Conservation (phyloP, 75 land plant species). For the Azolla pinnata region DNA sequence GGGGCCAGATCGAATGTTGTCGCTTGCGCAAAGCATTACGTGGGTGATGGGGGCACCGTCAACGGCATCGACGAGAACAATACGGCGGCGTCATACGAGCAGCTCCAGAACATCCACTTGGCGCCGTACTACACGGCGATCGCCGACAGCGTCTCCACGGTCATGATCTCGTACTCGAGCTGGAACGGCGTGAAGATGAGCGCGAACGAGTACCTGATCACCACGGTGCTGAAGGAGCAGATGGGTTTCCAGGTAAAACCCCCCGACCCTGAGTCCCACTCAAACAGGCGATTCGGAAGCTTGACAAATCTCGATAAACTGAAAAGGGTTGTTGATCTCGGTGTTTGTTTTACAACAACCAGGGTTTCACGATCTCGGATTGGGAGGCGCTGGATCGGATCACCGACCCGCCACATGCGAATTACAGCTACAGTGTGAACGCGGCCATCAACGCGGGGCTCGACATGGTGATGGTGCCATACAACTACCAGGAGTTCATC, state of each 20-base stretch:
- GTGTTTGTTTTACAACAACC: too few relatives aligned
- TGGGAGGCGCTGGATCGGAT: slow-evolving; percentile 50
- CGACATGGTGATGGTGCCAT: slow-evolving; percentile 58
- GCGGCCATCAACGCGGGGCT: slow-evolving; percentile 35
- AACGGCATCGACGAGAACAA: slow-evolving; percentile 52
- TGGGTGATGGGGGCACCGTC: slow-evolving; percentile 66
- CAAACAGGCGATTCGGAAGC: neutral
- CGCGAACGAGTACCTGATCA: slow-evolving; percentile 36
- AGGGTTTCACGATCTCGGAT: slow-evolving; percentile 55
- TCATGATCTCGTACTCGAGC: slow-evolving; percentile 62
- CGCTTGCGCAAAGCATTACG: slow-evolving; percentile 66
- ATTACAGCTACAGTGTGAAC: slow-evolving; percentile 29
- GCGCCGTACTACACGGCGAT: slow-evolving; percentile 38
- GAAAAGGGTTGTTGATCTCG: too few relatives aligned
- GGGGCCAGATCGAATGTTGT: slow-evolving; percentile 40
- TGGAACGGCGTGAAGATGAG: slow-evolving; percentile 75
- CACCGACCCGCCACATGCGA: slow-evolving; percentile 24
- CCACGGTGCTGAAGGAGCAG: slow-evolving; percentile 41
- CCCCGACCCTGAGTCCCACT: neutral
- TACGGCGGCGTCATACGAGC: slow-evolving; percentile 27
- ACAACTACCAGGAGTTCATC: slow-evolving; percentile 26
- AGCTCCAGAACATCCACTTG: slow-evolving; percentile 49
- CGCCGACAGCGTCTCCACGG: slow-evolving; percentile 46
- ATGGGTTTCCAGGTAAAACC: slow-evolving; percentile 25
- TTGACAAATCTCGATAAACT: neutral